A percentile compares a stretch with the other conserved stretches of the same genome.
These are phyloP conservation scores for Melanopsichium pennsylvanicum DNA, from an alignment of 1,284 basidiomycete species.

Conservation along the genomic window DNA sequence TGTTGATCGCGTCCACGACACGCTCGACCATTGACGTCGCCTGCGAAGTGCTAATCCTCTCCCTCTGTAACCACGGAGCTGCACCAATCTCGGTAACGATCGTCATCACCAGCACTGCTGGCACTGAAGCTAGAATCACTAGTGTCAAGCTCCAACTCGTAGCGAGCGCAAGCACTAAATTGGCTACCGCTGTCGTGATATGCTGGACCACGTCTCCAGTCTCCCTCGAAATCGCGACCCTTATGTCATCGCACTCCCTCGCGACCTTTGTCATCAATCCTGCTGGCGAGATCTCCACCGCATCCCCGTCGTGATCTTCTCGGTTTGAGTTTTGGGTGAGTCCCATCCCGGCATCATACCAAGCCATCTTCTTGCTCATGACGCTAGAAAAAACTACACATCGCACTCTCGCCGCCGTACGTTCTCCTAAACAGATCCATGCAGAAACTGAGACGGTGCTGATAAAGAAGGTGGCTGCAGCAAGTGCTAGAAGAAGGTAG, in stretches of 20 bases:
- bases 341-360: slow-evolving; percentile 61
- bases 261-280: slow-evolving; percentile 94
- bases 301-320: not conserved
- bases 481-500: slow-evolving; percentile 77
- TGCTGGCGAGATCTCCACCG: slow-evolving; percentile 71
- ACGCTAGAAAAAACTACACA: slow-evolving; percentile 77
- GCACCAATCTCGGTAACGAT: slow-evolving; percentile 73
- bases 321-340: not conserved
- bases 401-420: slow-evolving; percentile 77
- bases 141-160: slow-evolving; percentile 85
- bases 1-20: slow-evolving; percentile 79
- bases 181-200: slow-evolving; percentile 79
- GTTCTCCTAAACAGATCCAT: slow-evolving; percentile 89
- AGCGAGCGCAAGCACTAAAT: slow-evolving; percentile 80
- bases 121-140: slow-evolving; percentile 90
- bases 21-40: slow-evolving; percentile 83
- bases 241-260: slow-evolving; percentile 92
- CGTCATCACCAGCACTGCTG: slow-evolving; percentile 77
- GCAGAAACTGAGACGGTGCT: slow-evolving; percentile 78
- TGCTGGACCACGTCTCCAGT: slow-evolving; percentile 82
- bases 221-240: slow-evolving; percentile 80
- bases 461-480: slow-evolving; percentile 75
- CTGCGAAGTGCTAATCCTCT: slow-evolving; percentile 75
- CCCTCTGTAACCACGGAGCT: slow-evolving; percentile 74
- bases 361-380: slow-evolving; percentile 75